phyloP scores from a whole-genome alignment of 352 stramenopile species.

The Peronospora belbahrii region DNA sequence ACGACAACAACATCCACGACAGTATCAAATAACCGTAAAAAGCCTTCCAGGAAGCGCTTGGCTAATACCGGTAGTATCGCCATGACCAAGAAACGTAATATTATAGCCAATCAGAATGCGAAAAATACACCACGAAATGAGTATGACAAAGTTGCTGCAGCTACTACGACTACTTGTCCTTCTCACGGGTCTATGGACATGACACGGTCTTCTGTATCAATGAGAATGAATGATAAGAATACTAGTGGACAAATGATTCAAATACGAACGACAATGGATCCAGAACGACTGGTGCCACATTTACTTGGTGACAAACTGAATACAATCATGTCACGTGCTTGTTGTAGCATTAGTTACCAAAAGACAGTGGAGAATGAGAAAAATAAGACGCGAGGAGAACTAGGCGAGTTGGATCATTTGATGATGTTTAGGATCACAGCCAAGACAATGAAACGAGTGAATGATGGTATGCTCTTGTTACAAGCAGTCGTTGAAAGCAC shows the following conservation, averaged over 20 bases:
- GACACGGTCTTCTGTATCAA: slow-evolving; percentile 7
- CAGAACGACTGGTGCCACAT: slow-evolving; percentile 34
- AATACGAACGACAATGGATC: slow-evolving; percentile 38
- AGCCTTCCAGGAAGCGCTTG: slow-evolving; percentile 17
- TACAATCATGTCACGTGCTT: slow-evolving; percentile 47
- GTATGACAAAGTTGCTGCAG: no score
- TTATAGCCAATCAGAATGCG: not conserved
- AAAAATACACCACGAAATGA: slow-evolving; percentile 4
- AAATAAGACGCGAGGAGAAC: not conserved
- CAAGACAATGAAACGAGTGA: slow-evolving; percentile 39
- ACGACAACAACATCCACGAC: slow-evolving; percentile 1
- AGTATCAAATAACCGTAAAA: slow-evolving; percentile 11
- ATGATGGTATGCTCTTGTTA: slow-evolving; percentile 28
- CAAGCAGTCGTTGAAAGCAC: slow-evolving; percentile 31
- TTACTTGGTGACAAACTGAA: slow-evolving; percentile 53
- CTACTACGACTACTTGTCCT: no score
- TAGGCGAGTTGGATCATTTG: slow-evolving; percentile 7
- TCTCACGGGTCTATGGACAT: no score
- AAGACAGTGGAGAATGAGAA: slow-evolving; percentile 8
- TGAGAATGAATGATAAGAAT: slow-evolving; percentile 14
- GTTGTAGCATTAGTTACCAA: slow-evolving; percentile 46
- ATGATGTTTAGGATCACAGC: slow-evolving; percentile 54
- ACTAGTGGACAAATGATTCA: slow-evolving; percentile 23
- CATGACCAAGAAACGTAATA: slow-evolving; percentile 10
- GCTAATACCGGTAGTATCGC: not conserved